Conservation (phyloP, 371 early-diverging fungal species). For the Synchytrium microbalum region DNA sequence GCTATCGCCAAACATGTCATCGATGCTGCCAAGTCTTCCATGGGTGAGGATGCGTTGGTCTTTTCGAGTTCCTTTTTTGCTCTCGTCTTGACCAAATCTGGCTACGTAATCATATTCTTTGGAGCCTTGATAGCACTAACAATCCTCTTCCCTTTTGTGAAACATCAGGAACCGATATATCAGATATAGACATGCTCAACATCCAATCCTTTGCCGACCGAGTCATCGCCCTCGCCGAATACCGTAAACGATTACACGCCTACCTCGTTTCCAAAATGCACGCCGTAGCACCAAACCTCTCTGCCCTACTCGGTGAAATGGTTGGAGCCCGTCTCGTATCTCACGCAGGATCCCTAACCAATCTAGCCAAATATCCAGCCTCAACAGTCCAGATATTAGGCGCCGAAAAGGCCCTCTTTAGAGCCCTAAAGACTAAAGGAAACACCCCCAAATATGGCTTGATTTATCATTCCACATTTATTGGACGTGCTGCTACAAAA, state of each 20-base stretch:
- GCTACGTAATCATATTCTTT: no score
- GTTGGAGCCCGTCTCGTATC: slow-evolving; percentile 94
- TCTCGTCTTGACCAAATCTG: neutral
- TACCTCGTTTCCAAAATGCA: slow-evolving; percentile 95
- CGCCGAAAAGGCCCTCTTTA: slow-evolving; percentile 98
- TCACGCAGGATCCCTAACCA: slow-evolving; percentile 95
- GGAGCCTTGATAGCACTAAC: no score
- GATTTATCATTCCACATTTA: slow-evolving; percentile 93
- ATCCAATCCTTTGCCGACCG: slow-evolving; percentile 90
- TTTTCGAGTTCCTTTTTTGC: slow-evolving; percentile 41
- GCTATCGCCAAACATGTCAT: slow-evolving; percentile 62
- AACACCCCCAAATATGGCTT: slow-evolving; percentile 99
- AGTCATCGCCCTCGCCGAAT: slow-evolving; percentile 84
- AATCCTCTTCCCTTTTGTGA: no score
- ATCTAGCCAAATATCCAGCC: slow-evolving; percentile 95
- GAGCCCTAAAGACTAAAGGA: slow-evolving; percentile 94
- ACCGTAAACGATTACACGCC: slow-evolving; percentile 80
- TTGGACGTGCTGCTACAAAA: slow-evolving; percentile 89
- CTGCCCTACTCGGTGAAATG: slow-evolving; percentile 93
- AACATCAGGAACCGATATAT: slow-evolving; percentile 57
- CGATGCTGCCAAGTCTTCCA: slow-evolving; percentile 89
- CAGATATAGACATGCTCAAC: slow-evolving; percentile 88
- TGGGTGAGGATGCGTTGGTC: no score
- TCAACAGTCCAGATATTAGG: slow-evolving; percentile 98
- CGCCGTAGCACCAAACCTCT: slow-evolving; percentile 95